Percentiles rank a stretch among this genome's conserved stretches.
Evolutionary conservation across 495 filamentous ascomycete genomes (phyloP).

Genomic region (Daldinia caldariorum): DNA sequence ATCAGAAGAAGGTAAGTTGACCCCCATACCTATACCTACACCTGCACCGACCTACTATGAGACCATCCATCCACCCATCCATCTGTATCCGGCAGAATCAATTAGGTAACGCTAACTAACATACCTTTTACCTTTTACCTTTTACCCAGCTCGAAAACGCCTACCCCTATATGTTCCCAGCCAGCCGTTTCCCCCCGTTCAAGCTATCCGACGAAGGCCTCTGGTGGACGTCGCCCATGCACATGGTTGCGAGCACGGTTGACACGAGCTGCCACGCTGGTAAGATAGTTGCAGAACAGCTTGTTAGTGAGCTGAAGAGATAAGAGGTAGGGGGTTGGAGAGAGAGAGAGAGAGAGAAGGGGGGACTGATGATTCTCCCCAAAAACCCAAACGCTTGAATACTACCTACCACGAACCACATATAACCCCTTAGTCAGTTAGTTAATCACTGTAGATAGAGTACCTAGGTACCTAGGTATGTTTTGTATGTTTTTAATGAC

Average conservation of each 20-base stretch:
- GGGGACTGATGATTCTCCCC: neutral
- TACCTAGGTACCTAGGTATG: too few relatives aligned
- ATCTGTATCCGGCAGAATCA: too few relatives aligned
- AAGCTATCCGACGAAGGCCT: slow-evolving; percentile 36
- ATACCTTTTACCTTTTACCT: too few relatives aligned
- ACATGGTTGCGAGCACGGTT: slow-evolving; percentile 33
- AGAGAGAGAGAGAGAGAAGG: too few relatives aligned
- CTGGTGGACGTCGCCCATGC: slow-evolving; percentile 46
- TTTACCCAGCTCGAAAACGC: slow-evolving; percentile 39
- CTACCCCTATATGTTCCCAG: slow-evolving; percentile 33
- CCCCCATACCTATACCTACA: too few relatives aligned
- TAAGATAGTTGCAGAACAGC: slow-evolving; percentile 41
- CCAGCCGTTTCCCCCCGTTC: slow-evolving; percentile 33
- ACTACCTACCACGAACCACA: neutral
- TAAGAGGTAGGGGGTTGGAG: neutral
- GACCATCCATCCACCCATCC: neutral
- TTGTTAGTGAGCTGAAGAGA: slow-evolving; percentile 26
- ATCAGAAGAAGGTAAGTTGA: slow-evolving; percentile 34
- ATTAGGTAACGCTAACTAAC: too few relatives aligned
- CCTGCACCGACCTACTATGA: neutral
- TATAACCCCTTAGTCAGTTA: neutral
- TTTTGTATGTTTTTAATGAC: neutral
- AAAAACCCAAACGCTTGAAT: too few relatives aligned
- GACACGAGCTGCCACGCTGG: slow-evolving; percentile 46
- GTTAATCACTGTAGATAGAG: neutral